phyloP scores from a whole-genome alignment of 1,284 basidiomycete genomes.

The Neonothopanus nambi region DNA sequence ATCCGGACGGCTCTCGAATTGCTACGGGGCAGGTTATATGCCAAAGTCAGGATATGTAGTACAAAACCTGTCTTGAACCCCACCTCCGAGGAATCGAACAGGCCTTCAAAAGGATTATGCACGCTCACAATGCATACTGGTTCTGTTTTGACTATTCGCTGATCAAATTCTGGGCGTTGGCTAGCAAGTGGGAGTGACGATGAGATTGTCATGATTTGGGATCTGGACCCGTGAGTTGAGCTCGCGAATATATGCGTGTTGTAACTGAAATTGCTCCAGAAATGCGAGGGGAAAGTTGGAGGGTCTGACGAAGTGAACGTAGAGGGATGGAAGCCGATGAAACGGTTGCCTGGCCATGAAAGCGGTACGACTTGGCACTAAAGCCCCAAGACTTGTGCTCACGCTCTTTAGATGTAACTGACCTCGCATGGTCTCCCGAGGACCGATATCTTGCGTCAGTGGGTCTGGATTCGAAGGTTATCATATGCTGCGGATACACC shows the following conservation, averaged over 20 bases:
- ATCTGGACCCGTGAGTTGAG: constrained; percentile 84
- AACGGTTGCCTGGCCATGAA: constrained; percentile 89
- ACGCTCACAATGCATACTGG: constrained; percentile 95
- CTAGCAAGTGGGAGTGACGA: constrained; percentile 97
- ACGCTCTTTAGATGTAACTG: constrained; percentile 81
- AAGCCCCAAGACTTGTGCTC: constrained; percentile 1
- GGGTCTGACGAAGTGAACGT: constrained; percentile 92
- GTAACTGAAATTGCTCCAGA: constrained; percentile 37
- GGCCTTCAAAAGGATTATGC: constrained; percentile 84
- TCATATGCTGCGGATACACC: constrained; percentile 91
- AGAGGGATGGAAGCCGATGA: constrained; percentile 96
- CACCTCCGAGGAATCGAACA: constrained; percentile 70
- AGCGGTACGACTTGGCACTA: constrained; percentile 59
- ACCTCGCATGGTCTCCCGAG: constrained; percentile 92
- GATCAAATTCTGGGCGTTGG: constrained; percentile 93
- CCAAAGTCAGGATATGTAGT: constrained; percentile 97
- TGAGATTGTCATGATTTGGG: constrained; percentile 95
- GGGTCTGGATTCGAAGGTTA: constrained; percentile 87
- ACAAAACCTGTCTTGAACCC: constrained; percentile 88
- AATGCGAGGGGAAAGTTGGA: constrained; percentile 82
- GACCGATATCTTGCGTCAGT: constrained; percentile 93
- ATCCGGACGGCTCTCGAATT: constrained; percentile 94
- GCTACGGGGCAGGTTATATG: constrained; percentile 95
- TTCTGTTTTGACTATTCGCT: constrained; percentile 91
- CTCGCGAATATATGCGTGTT: neutral